Conservation (phyloP, 768 basidiomycete genomes). For the Melanogaster broomeanus region DNA sequence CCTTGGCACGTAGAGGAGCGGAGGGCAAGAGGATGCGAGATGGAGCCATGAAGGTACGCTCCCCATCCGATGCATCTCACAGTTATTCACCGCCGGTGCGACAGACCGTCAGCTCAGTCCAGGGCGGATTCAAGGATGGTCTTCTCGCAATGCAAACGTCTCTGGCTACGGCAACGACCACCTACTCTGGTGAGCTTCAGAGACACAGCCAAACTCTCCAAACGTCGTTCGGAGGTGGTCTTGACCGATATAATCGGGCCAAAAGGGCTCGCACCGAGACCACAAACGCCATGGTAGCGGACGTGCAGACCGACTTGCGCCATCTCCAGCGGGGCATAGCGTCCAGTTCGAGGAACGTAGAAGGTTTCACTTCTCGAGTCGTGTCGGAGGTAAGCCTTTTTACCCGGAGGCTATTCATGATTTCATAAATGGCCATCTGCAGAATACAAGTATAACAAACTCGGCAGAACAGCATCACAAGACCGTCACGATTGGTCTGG, state of each 20-base stretch:
- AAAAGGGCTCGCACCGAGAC: slow-evolving; percentile 72
- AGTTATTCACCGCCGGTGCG: slow-evolving; percentile 12
- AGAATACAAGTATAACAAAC: slow-evolving; percentile 46
- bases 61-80: neutral
- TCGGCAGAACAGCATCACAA: slow-evolving; percentile 46
- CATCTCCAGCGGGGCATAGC: slow-evolving; percentile 51
- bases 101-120: slow-evolving; percentile 45
- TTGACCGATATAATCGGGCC: slow-evolving; percentile 59
- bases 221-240: slow-evolving; percentile 50
- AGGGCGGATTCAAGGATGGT: slow-evolving; percentile 41
- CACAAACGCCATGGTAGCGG: slow-evolving; percentile 47
- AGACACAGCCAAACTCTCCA: slow-evolving; percentile 47
- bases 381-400: slow-evolving; percentile 50
- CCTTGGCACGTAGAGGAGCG: slow-evolving; percentile 45
- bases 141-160: slow-evolving; percentile 46
- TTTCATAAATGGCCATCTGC: slow-evolving; percentile 1
- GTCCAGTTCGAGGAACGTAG: slow-evolving; percentile 50
- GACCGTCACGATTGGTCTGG: slow-evolving; percentile 44
- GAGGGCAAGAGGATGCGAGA: slow-evolving; percentile 60
- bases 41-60: slow-evolving; percentile 56
- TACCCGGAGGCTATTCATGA: neutral
- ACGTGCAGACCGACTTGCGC: slow-evolving; percentile 54
- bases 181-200: slow-evolving; percentile 55
- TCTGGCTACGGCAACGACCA: slow-evolving; percentile 46
- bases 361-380: slow-evolving; percentile 43